phyloP scores from a whole-genome alignment of 805 yeast genomes.

The Maudiozyma turicensis region DNA sequence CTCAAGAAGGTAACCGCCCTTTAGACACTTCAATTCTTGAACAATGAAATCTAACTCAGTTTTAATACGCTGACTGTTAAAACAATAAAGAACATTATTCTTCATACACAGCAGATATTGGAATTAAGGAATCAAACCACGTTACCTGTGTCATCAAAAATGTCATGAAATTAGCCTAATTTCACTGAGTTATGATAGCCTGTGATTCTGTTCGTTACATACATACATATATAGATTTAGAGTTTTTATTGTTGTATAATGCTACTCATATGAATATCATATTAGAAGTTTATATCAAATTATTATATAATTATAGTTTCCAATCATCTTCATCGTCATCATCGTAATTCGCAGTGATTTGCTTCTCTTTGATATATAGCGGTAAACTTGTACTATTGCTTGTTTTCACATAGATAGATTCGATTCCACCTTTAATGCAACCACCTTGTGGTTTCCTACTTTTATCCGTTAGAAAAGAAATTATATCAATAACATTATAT shows the following conservation, averaged over 20 bases:
- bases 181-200: neutral
- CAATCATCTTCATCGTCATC: slow-evolving; percentile 1
- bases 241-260: too few relatives aligned
- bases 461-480: slow-evolving; percentile 38
- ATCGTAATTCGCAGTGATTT: neutral
- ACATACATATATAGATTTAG: neutral
- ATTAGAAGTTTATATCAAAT: too few relatives aligned
- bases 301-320: neutral
- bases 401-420: slow-evolving; percentile 53
- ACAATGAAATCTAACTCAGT: too few relatives aligned
- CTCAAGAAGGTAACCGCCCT: too few relatives aligned
- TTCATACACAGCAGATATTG: too few relatives aligned
- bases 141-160: too few relatives aligned
- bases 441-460: slow-evolving; percentile 52
- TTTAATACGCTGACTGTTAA: too few relatives aligned
- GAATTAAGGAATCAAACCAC: too few relatives aligned
- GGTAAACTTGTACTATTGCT: slow-evolving; percentile 61
- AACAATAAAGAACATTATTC: too few relatives aligned
- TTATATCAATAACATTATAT: slow-evolving; percentile 23
- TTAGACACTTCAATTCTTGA: too few relatives aligned
- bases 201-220: neutral
- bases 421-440: slow-evolving; percentile 35
- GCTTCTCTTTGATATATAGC: slow-evolving; percentile 23
- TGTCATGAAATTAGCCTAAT: too few relatives aligned
- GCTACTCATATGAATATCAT: too few relatives aligned